Evolutionary conservation across 2,329 filamentous ascomycete species (phyloP), one percentile per base, ranked within the genome.

Genomic region (Orbilia oligospora): DNA sequence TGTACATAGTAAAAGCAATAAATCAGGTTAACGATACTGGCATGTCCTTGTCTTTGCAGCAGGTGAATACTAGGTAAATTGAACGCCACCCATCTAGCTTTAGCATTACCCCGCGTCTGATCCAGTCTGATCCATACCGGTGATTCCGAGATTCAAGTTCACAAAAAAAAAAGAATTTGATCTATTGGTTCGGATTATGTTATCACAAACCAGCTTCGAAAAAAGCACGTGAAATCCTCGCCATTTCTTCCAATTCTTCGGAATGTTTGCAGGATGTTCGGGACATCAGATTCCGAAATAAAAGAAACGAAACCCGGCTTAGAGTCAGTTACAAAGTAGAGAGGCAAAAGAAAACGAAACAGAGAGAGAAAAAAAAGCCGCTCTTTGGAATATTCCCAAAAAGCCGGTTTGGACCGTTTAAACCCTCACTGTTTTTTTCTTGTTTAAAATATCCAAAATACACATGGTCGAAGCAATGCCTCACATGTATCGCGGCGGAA

Each of bases 241-340:
- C 56, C 56, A 61, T 51, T 24, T n/a, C n/a, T 48, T 61, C 36
- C 56, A 61, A 27, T 14, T 16, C 33, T 61, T 67, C 61, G 69
- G 69, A 58, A 72, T 49, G 4, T 72, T 51, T 24, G 48, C 48
- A 20, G 9, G 8, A 51, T 24, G 3, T 51, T 51, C 48, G 48
- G 48, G 16, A 51, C 8, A 22, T 24, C 6, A 61, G 8, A 33
- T 36, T 20, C 63, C 70, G 70, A 56, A 44, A 33, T 5, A 55
- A 38, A 51, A 27, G 55, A 58, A 58, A 61, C 30, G 58, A 48
- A 33, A 36, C 27, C 44, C 18, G 56, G 27, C 24, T n/a, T 6
- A 30, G 27, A 30, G 6, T 30, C 27, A 33, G 20, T 24, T 38
- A 48, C 16, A 22, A 16, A 24, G 53, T n/a, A n/a, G n/a, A 30